phyloP scores from a whole-genome alignment of 2,329 filamentous ascomycete species.

The Bipolaris oryzae region DNA sequence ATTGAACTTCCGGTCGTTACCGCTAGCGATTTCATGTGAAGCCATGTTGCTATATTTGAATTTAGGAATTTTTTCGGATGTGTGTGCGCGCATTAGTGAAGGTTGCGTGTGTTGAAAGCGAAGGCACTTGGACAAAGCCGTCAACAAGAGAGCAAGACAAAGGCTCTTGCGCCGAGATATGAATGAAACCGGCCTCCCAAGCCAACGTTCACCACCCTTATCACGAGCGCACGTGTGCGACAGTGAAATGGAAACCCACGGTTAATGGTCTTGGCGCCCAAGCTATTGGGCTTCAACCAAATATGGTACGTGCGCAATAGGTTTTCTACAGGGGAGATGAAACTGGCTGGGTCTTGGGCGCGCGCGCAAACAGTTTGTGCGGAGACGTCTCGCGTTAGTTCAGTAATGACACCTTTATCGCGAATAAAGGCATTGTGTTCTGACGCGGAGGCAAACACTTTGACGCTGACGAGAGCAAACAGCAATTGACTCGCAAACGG shows the following conservation, averaged over 20 bases:
- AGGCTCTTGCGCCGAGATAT: background rate
- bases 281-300: conserved; percentile 2
- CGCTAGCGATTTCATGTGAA: background rate
- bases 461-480: background rate
- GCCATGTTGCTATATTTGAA: conserved; percentile 11
- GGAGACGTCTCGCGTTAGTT: background rate
- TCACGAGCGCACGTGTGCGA: background rate
- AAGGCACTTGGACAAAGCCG: background rate
- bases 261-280: conserved; percentile 5
- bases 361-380: background rate
- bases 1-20: conserved; percentile 12
- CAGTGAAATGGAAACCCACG: conserved; percentile 5
- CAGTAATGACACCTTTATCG: background rate
- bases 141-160: background rate
- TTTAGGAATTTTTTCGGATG: background rate
- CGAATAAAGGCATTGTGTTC: background rate
- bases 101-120: background rate
- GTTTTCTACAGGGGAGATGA: background rate
- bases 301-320: conserved; percentile 8
- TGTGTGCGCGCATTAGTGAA: background rate
- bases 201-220: background rate
- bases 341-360: background rate
- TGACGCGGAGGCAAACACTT: background rate
- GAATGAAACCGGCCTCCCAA: background rate
- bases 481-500: background rate